phyloP scores from a whole-genome alignment of 352 stramenopile species.

The Globisporangium sylvaticum region DNA sequence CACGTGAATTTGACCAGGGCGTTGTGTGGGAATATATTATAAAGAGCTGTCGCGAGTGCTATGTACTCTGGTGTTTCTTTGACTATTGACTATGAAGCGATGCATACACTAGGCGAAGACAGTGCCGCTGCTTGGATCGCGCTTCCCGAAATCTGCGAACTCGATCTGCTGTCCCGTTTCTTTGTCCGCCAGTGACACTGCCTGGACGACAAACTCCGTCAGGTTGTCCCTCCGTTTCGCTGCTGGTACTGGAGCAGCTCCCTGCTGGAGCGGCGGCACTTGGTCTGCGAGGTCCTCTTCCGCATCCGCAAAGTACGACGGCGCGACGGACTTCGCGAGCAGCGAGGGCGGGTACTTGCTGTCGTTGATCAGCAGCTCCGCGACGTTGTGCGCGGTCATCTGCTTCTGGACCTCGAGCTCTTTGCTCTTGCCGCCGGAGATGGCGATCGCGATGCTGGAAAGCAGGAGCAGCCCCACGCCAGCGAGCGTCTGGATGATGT shows the following conservation, averaged over 20 bases:
- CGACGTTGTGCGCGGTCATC: not conserved
- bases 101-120: not conserved
- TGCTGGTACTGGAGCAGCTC: not conserved
- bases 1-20: no score
- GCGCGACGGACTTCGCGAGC: conserved; percentile 22
- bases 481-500: not conserved
- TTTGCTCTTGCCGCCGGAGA: not conserved
- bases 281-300: not conserved
- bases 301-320: not conserved
- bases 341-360: conserved; percentile 6
- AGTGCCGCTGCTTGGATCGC: not conserved
- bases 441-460: not conserved
- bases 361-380: conserved; percentile 10
- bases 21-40: not conserved
- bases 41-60: not conserved
- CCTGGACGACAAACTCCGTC: not conserved
- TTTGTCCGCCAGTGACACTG: not conserved
- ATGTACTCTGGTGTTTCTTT: not conserved
- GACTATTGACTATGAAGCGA: not conserved
- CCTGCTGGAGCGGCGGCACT: not conserved
- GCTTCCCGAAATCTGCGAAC: not conserved
- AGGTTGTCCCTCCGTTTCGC: not conserved
- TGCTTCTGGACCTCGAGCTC: not conserved
- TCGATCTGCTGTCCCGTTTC: not conserved
- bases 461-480: not conserved